Evolutionary conservation across 2,329 filamentous ascomycete species (phyloP).

Genomic region (Didymosphaeria variabile): DNA sequence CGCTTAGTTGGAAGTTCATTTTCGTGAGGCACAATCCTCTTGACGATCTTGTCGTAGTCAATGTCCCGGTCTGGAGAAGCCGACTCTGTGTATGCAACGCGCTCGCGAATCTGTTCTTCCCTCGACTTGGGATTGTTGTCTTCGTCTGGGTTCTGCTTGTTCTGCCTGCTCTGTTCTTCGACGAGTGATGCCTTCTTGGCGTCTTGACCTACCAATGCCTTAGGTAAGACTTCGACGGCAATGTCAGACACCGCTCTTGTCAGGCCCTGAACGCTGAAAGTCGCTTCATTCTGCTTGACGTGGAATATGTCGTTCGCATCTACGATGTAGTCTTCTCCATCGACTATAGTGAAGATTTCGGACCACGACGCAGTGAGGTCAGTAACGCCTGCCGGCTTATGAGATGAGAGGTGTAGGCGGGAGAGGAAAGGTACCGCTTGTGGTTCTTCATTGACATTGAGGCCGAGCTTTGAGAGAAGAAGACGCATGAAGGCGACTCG

Average conservation of each 20-base stretch:
- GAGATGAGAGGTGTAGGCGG: slow-evolving; percentile 80
- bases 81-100: slow-evolving; percentile 37
- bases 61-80: slow-evolving; percentile 66
- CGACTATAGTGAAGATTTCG: slow-evolving; percentile 71
- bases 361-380: slow-evolving; percentile 72
- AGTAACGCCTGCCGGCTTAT: slow-evolving; percentile 69
- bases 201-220: slow-evolving; percentile 34
- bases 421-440: slow-evolving; percentile 81
- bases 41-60: slow-evolving; percentile 78
- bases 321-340: slow-evolving; percentile 75
- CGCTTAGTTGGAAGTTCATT: slow-evolving; percentile 71
- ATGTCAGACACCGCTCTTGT: slow-evolving; percentile 47
- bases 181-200: slow-evolving; percentile 31
- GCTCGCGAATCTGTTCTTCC: slow-evolving; percentile 41
- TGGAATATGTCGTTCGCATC: slow-evolving; percentile 86
- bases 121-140: slow-evolving; percentile 35
- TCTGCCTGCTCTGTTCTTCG: slow-evolving; percentile 28
- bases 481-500: slow-evolving; percentile 80
- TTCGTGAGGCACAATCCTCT: slow-evolving; percentile 78
- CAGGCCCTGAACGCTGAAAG: slow-evolving; percentile 40
- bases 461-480: slow-evolving; percentile 79
- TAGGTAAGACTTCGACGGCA: slow-evolving; percentile 35
- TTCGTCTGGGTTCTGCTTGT: slow-evolving; percentile 24
- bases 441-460: slow-evolving; percentile 77
- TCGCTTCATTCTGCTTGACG: slow-evolving; percentile 71